A percentile compares a stretch with the other conserved stretches of the same genome.
phyloP scores from a whole-genome alignment of 83 land plant species.

The Diphasiastrum complanatum region DNA sequence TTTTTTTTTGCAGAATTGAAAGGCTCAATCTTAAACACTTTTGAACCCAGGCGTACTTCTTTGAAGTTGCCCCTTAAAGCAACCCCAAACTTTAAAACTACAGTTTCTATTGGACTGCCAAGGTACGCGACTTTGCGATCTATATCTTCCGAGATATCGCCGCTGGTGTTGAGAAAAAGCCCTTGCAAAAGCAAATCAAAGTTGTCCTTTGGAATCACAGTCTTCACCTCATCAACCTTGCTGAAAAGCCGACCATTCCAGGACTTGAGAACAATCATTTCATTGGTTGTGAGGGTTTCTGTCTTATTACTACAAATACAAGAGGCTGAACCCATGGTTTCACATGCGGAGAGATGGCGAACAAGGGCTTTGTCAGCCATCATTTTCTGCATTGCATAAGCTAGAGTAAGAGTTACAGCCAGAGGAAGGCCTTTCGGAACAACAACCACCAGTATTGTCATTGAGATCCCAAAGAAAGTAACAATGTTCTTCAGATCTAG shows the following conservation, averaged over 20 bases:
- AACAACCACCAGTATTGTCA: slow-evolving; percentile 37
- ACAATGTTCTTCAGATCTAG: slow-evolving; percentile 23
- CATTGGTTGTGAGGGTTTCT: slow-evolving; percentile 39
- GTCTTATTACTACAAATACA: slow-evolving; percentile 40
- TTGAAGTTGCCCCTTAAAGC: slow-evolving; percentile 66
- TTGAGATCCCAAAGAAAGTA: slow-evolving; percentile 31
- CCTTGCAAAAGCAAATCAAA: slow-evolving; percentile 55
- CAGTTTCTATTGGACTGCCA: slow-evolving; percentile 81
- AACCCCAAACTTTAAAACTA: slow-evolving; percentile 59
- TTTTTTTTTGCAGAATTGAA: slow-evolving; percentile 78
- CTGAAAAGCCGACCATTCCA: slow-evolving; percentile 23
- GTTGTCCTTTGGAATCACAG: slow-evolving; percentile 36
- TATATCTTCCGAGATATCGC: slow-evolving; percentile 59
- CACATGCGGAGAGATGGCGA: slow-evolving; percentile 36
- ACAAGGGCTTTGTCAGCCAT: slow-evolving; percentile 39
- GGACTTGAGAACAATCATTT: slow-evolving; percentile 34
- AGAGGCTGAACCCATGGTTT: slow-evolving; percentile 39
- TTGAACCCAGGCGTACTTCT: slow-evolving; percentile 35
- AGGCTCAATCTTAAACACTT: slow-evolving; percentile 65
- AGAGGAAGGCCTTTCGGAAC: slow-evolving; percentile 40
- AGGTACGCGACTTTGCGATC: slow-evolving; percentile 44
- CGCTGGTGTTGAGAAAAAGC: slow-evolving; percentile 73
- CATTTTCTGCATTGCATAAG: slow-evolving; percentile 42
- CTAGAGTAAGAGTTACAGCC: slow-evolving; percentile 38
- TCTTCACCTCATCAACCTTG: slow-evolving; percentile 26